A percentile compares a stretch with the other conserved stretches of the same genome.
These are phyloP conservation scores for Kockovaella imperatae DNA, from an alignment of 768 basidiomycete species.

Conservation along the genomic window DNA sequence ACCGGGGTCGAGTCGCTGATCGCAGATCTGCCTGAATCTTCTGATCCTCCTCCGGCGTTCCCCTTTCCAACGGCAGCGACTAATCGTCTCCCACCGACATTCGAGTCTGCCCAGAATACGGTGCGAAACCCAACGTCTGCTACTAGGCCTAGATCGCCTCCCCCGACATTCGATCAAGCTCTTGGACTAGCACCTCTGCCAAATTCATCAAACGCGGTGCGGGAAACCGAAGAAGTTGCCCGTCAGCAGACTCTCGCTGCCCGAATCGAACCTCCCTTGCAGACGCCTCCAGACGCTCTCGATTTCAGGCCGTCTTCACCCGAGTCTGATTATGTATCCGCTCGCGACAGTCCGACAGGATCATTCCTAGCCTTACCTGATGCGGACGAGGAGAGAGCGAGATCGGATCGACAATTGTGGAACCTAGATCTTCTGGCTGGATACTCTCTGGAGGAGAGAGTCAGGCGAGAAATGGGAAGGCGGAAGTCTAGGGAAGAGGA, in stretches of 20 bases:
- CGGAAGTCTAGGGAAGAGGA: no score
- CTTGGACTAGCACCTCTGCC: conserved; percentile 12
- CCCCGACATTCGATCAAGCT: conserved; percentile 31
- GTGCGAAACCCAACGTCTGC: background rate
- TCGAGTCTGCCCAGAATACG: conserved; percentile 9
- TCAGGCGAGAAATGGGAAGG: conserved; percentile 26
- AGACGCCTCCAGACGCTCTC: conserved; percentile 5
- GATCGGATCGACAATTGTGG: conserved; percentile 31
- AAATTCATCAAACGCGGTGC: background rate
- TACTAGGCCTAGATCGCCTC: conserved; percentile 21
- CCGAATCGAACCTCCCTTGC: background rate
- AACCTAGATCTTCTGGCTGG: conserved; percentile 39
- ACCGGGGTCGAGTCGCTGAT: background rate
- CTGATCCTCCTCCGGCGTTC: conserved; percentile 37
- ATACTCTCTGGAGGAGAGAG: conserved; percentile 32
- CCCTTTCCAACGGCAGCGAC: conserved; percentile 30
- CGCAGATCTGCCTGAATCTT: conserved; percentile 31
- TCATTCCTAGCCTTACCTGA: conserved; percentile 2
- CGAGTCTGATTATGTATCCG: conserved; percentile 16
- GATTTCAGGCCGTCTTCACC: conserved; percentile 14
- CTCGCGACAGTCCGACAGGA: conserved; percentile 12
- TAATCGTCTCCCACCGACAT: conserved; percentile 20
- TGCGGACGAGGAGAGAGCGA: conserved; percentile 13
- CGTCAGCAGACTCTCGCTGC: background rate
- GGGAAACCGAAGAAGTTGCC: background rate